phyloP scores from a whole-genome alignment of 129 eudicot genomes.

The Saposhnikovia divaricata region DNA sequence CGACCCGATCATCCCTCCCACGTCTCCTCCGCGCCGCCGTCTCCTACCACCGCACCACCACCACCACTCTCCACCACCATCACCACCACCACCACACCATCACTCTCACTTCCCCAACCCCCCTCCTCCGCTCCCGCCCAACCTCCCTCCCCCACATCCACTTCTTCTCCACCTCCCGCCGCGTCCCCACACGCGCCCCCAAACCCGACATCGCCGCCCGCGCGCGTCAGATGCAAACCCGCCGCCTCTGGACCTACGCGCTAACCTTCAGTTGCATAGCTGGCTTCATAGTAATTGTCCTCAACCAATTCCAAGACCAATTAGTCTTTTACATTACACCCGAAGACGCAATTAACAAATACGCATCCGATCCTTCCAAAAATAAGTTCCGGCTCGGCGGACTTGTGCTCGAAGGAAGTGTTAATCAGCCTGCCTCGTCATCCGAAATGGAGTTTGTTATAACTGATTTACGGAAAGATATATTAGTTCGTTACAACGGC shows the following conservation, averaged over 20 bases:
- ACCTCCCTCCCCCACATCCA: constrained; percentile 10
- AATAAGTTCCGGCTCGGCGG: constrained; percentile 82
- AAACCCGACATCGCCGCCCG: constrained; percentile 64
- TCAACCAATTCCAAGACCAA: constrained; percentile 83
- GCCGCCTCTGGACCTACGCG: constrained; percentile 92
- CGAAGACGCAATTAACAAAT: constrained; percentile 58
- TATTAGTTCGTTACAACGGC: constrained; percentile 69
- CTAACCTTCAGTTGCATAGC: constrained; percentile 75
- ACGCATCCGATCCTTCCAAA: constrained; percentile 45
- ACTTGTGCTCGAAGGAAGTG: constrained; percentile 64
- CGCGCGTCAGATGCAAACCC: constrained; percentile 82
- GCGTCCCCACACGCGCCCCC: constrained; percentile 34
- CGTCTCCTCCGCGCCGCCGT: constrained; percentile 17
- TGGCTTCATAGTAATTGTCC: constrained; percentile 64
- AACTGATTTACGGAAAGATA: constrained; percentile 78
- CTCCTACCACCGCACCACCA: not conserved
- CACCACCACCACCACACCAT: constrained; percentile 16
- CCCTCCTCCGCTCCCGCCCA: constrained; percentile 8
- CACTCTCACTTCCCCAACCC: constrained; percentile 1
- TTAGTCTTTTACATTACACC: constrained; percentile 85
- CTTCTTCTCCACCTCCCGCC: constrained; percentile 47
- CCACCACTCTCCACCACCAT: constrained; percentile 4
- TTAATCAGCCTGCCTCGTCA: constrained; percentile 44
- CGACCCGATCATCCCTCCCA: not conserved
- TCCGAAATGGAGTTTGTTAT: constrained; percentile 75